Percentiles rank a stretch among this genome's conserved stretches.
phyloP scores from a whole-genome alignment of 768 basidiomycete species.

The Tulasnella sp. region DNA sequence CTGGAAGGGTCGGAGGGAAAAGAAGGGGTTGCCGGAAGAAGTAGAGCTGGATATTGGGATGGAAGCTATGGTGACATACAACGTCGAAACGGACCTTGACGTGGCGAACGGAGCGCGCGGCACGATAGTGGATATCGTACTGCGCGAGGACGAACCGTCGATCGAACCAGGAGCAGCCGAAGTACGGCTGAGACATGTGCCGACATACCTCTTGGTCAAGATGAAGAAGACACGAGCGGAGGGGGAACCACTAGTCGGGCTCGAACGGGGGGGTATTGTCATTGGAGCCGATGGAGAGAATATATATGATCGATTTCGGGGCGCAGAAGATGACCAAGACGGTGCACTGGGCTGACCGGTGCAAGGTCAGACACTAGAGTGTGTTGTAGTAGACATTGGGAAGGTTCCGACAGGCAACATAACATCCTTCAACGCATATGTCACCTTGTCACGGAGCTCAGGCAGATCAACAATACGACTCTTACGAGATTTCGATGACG shows the following conservation, averaged over 20 bases:
- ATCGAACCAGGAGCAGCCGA: no score
- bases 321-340: conserved; percentile 3
- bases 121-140: conserved; percentile 30
- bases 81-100: conserved; percentile 35
- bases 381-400: conserved; percentile 35
- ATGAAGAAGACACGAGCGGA: no score
- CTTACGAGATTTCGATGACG: conserved; percentile 30
- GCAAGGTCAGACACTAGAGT: conserved; percentile 20
- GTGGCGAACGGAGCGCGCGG: conserved; percentile 38
- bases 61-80: conserved; percentile 35
- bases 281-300: conserved; percentile 26
- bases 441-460: conserved; percentile 33
- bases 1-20: no score
- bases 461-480: conserved; percentile 31
- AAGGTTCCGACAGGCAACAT: conserved; percentile 28
- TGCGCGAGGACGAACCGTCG: conserved; percentile 31
- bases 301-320: conserved; percentile 24
- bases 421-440: conserved; percentile 35
- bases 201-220: no score
- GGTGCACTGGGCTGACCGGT: background rate
- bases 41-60: conserved; percentile 31
- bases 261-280: conserved; percentile 33
- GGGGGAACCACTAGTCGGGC: conserved; percentile 28
- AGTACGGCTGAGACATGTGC: no score
- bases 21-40: no score